Evolutionary conservation across 2,329 filamentous ascomycete genomes (phyloP).

Genomic region (Exophiala sideris): DNA sequence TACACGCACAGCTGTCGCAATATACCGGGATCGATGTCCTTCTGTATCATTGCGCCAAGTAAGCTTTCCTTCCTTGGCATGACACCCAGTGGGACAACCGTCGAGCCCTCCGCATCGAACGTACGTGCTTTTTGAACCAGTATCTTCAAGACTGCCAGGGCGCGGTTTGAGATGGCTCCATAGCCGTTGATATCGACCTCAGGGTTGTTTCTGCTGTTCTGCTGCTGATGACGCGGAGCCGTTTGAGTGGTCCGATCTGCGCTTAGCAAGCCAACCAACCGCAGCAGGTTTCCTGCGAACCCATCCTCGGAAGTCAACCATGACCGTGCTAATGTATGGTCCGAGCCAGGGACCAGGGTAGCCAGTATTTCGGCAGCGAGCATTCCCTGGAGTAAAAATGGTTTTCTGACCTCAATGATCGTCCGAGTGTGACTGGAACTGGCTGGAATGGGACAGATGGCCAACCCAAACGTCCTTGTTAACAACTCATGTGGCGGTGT

Average conservation of each 20-base stretch:
- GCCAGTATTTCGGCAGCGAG: slow-evolving; percentile 85
- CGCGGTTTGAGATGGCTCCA: slow-evolving; percentile 61
- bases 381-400: slow-evolving; percentile 87
- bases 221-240: slow-evolving; percentile 41
- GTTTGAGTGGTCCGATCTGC: slow-evolving; percentile 40
- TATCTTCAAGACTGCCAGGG: slow-evolving; percentile 64
- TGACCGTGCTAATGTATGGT: slow-evolving; percentile 66
- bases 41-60: slow-evolving; percentile 64
- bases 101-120: slow-evolving; percentile 52
- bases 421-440: slow-evolving; percentile 52
- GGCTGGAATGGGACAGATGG: slow-evolving; percentile 80
- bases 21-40: slow-evolving; percentile 60
- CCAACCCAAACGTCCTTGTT: slow-evolving; percentile 80
- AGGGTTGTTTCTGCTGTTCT: slow-evolving; percentile 35
- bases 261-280: slow-evolving; percentile 70
- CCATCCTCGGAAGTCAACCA: slow-evolving; percentile 85
- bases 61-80: slow-evolving; percentile 66
- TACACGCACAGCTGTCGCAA: slow-evolving; percentile 67
- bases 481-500: slow-evolving; percentile 72
- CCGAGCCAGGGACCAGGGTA: slow-evolving; percentile 67
- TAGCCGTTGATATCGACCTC: slow-evolving; percentile 43
- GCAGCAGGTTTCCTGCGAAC: slow-evolving; percentile 75
- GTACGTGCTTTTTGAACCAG: slow-evolving; percentile 63
- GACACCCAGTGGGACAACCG: slow-evolving; percentile 56
- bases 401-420: slow-evolving; percentile 77